These are phyloP conservation scores for Fusarium drepaniforme DNA, from an alignment of 2,329 filamentous ascomycete species.

Conservation along the genomic window DNA sequence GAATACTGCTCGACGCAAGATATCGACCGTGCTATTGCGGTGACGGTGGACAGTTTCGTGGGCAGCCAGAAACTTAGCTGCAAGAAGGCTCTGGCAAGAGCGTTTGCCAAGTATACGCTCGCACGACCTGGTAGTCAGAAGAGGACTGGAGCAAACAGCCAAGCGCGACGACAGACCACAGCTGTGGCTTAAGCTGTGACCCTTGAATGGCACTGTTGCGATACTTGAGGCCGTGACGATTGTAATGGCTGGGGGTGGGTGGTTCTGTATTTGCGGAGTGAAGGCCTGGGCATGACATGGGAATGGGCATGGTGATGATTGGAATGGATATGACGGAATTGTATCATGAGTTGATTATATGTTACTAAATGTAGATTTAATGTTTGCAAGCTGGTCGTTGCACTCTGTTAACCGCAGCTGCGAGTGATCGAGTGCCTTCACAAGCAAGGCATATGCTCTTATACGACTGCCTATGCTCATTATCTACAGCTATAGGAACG, in stretches of 20 bases:
- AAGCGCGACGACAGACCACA: constrained; percentile 45
- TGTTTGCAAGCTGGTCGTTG: constrained; percentile 18
- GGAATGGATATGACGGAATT: constrained; percentile 17
- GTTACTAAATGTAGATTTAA: constrained; percentile 33
- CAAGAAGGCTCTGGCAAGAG: constrained; percentile 93
- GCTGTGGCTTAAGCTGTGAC: constrained; percentile 41
- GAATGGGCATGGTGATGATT: constrained; percentile 26
- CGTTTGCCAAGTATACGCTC: constrained; percentile 94
- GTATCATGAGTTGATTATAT: constrained; percentile 19
- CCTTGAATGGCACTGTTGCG: background rate
- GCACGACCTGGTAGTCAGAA: constrained; percentile 59
- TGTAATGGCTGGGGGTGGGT: background rate
- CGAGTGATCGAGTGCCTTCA: background rate
- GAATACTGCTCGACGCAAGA: constrained; percentile 93
- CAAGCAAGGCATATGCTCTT: background rate
- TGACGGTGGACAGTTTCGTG: constrained; percentile 96
- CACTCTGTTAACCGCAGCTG: background rate
- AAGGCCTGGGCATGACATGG: constrained; percentile 3
- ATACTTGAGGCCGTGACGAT: background rate
- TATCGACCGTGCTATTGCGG: constrained; percentile 96
- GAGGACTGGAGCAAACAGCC: constrained; percentile 36
- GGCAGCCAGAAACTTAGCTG: constrained; percentile 96
- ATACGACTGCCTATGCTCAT: background rate
- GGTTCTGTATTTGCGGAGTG: constrained; percentile 23
- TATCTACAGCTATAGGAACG: background rate